phyloP scores from a whole-genome alignment of 176 grass and related monocot genomes.

The Avena sativa region DNA sequence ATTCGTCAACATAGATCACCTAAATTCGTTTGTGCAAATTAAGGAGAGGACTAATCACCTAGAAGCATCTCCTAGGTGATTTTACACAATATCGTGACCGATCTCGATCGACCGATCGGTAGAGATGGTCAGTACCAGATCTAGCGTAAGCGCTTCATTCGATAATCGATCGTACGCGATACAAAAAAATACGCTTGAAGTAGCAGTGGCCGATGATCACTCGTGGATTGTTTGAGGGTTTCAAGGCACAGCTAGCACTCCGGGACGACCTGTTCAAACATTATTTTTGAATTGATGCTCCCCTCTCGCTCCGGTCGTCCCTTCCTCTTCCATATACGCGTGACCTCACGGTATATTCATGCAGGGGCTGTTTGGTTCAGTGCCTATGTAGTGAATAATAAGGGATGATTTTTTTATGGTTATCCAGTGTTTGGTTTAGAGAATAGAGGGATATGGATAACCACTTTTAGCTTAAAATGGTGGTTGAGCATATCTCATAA shows the following conservation, averaged over 20 bases:
- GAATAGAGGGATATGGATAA: no score
- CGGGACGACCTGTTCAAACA: neutral
- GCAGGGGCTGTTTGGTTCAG: no score
- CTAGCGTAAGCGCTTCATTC: neutral
- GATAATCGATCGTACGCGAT: neutral
- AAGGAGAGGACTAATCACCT: neutral
- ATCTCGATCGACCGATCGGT: neutral
- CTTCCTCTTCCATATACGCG: no score
- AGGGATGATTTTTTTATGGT: no score
- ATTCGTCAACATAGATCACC: neutral
- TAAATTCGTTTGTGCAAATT: neutral
- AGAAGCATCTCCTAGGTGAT: neutral
- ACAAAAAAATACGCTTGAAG: conserved; percentile 12
- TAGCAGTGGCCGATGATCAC: conserved; percentile 32
- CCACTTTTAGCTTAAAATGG: no score
- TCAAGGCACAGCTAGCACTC: conserved; percentile 1
- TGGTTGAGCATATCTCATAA: no score
- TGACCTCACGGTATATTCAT: no score
- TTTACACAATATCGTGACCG: neutral
- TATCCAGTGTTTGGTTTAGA: no score
- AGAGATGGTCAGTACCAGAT: neutral
- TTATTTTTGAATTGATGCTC: neutral
- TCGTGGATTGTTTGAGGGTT: conserved; percentile 27
- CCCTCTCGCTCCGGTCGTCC: no score
- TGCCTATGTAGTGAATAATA: no score